Conservation (phyloP, 805 yeast genomes). For the Candida sphagnicola region DNA sequence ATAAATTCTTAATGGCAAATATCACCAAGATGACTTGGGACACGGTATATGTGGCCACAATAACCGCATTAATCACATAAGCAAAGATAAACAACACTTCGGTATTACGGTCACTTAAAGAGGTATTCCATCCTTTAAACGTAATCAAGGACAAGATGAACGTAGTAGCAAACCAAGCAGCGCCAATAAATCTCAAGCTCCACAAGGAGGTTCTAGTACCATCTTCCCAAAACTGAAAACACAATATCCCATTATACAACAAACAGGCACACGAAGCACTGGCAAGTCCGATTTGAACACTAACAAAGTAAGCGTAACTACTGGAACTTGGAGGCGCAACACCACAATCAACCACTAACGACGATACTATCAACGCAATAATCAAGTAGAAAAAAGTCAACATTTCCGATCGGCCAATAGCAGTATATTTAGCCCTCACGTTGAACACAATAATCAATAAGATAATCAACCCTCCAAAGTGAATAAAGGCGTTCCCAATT, state of each 20-base stretch:
- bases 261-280: slow-evolving; percentile 70
- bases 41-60: slow-evolving; percentile 57
- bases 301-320: slow-evolving; percentile 77
- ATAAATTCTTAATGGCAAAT: slow-evolving; percentile 65
- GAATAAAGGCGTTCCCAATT: slow-evolving; percentile 81
- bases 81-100: slow-evolving; percentile 65
- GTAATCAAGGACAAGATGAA: slow-evolving; percentile 70
- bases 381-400: slow-evolving; percentile 62
- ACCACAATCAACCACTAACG: slow-evolving; percentile 85
- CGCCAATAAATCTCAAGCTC: slow-evolving; percentile 48
- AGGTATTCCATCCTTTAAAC: slow-evolving; percentile 58
- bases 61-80: slow-evolving; percentile 67
- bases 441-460: slow-evolving; percentile 69
- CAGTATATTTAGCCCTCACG: slow-evolving; percentile 83
- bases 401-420: slow-evolving; percentile 90
- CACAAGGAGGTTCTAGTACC: slow-evolving; percentile 70
- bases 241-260: slow-evolving; percentile 70
- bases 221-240: slow-evolving; percentile 93
- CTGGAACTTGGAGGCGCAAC: slow-evolving; percentile 82
- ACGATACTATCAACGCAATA: slow-evolving; percentile 54
- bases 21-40: slow-evolving; percentile 68
- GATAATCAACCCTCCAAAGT: slow-evolving; percentile 67
- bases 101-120: slow-evolving; percentile 50
- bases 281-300: slow-evolving; percentile 71
- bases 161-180: slow-evolving; percentile 56